Conservation (phyloP, 1,284 basidiomycete species). For the Irpex lacteus region DNA sequence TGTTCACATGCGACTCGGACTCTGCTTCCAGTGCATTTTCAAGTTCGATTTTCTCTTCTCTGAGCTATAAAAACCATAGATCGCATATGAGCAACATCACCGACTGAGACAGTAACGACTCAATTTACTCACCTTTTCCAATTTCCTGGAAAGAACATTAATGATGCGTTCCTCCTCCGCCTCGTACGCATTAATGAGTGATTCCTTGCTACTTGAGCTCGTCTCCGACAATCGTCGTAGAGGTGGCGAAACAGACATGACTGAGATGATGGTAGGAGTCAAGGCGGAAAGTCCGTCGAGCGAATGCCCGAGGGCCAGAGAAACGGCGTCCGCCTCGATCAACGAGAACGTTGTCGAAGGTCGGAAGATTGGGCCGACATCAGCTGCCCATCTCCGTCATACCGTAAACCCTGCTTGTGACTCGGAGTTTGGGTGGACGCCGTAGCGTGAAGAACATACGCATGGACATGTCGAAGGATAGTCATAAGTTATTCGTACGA, state of each 20-base stretch:
- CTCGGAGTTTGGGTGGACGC: neutral
- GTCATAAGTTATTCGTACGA: neutral
- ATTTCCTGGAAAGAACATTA: conserved; percentile 72
- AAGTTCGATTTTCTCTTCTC: conserved; percentile 79
- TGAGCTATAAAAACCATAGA: conserved; percentile 42
- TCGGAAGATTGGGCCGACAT: neutral
- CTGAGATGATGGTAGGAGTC: conserved; percentile 6
- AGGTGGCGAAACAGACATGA: conserved; percentile 64
- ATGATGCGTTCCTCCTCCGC: conserved; percentile 86
- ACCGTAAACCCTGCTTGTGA: neutral
- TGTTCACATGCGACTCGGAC: conserved; percentile 75
- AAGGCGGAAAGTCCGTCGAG: neutral
- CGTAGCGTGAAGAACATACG: too few species aligned
- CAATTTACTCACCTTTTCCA: conserved; percentile 61
- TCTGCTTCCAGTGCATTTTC: conserved; percentile 80
- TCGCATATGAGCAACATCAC: conserved; percentile 1
- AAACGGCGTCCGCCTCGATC: neutral
- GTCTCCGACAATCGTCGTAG: conserved; percentile 49
- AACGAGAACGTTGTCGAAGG: neutral
- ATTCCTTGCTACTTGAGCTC: conserved; percentile 59
- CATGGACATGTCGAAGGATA: too few species aligned
- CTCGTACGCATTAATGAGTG: conserved; percentile 80
- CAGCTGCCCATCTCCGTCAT: too few species aligned
- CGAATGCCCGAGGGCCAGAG: neutral
- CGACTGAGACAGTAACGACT: neutral